A percentile compares a stretch with the other conserved stretches of the same genome.
These are phyloP conservation scores for Citrullus amarus DNA, from an alignment of 306 rosid species.

Conservation along the genomic window DNA sequence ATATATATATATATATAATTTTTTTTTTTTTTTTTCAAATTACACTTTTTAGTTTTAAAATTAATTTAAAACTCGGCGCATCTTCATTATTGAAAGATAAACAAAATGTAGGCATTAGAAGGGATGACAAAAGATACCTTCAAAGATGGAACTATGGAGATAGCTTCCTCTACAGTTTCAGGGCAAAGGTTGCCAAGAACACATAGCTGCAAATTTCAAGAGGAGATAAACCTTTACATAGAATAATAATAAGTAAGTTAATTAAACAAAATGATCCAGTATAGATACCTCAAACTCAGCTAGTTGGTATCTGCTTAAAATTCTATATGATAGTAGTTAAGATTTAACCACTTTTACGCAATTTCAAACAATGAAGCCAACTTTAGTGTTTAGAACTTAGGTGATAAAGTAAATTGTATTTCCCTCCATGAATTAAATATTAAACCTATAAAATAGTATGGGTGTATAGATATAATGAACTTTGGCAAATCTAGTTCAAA, in stretches of 20 bases:
- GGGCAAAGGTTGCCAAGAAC: slow-evolving; percentile 99
- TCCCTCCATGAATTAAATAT: not conserved
- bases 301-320: slow-evolving; percentile 71
- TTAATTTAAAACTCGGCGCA: not conserved
- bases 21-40: no score
- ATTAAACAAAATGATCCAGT: not conserved
- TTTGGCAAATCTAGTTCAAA: not conserved
- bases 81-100: not conserved
- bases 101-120: not conserved
- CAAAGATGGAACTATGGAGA: slow-evolving; percentile 93
- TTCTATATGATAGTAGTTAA: slow-evolving; percentile 55
- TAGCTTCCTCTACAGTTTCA: slow-evolving; percentile 99
- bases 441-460: not conserved
- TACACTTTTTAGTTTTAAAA: not conserved
- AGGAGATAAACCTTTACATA: not conserved
- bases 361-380: not conserved
- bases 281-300: slow-evolving; percentile 84
- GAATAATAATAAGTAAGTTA: not conserved
- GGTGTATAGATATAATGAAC: not conserved
- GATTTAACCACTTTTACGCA: slow-evolving; percentile 18
- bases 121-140: slow-evolving; percentile 35
- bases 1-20: no score
- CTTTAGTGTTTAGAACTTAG: not conserved
- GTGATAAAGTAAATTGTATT: not conserved
- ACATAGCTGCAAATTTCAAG: slow-evolving; percentile 53